Percentiles rank a stretch among this genome's conserved stretches.
Evolutionary conservation across 176 grass and related monocot genomes (phyloP).

Genomic region (Typha latifolia): DNA sequence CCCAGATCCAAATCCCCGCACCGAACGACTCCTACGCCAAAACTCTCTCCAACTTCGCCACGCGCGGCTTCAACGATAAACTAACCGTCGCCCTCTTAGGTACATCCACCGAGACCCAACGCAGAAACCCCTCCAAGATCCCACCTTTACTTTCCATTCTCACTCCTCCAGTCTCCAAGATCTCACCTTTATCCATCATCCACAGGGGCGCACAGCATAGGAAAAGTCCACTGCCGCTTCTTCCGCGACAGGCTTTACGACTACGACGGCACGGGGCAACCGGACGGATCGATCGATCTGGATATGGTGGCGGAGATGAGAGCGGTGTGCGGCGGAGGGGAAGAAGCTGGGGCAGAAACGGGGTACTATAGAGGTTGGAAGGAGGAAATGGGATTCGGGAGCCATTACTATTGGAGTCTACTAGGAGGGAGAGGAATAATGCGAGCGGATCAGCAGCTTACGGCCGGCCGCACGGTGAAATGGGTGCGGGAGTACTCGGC

Average conservation of each 20-base stretch:
- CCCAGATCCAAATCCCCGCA: slow-evolving; percentile 8
- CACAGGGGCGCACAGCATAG: slow-evolving; percentile 56
- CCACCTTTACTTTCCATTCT: background rate
- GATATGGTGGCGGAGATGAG: slow-evolving; percentile 56
- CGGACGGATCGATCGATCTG: slow-evolving; percentile 36
- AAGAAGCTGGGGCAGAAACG: slow-evolving; percentile 27
- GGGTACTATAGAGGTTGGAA: slow-evolving; percentile 40
- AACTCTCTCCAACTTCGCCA: slow-evolving; percentile 36
- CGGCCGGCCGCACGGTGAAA: slow-evolving; percentile 48
- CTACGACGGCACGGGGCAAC: slow-evolving; percentile 26
- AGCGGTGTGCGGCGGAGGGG: slow-evolving; percentile 16
- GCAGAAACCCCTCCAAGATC: background rate
- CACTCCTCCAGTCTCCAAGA: background rate
- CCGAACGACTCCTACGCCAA: slow-evolving; percentile 41
- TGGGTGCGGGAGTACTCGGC: slow-evolving; percentile 47
- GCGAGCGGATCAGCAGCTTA: slow-evolving; percentile 58
- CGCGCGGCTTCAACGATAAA: slow-evolving; percentile 44
- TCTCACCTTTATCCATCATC: background rate
- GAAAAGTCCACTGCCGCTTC: slow-evolving; percentile 47
- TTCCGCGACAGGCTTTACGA: slow-evolving; percentile 43
- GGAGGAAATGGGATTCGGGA: slow-evolving; percentile 37
- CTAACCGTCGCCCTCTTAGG: slow-evolving; percentile 47
- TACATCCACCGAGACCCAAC: background rate
- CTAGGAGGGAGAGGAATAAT: slow-evolving; percentile 37
- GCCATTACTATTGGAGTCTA: slow-evolving; percentile 43